Base-by-base conservation (phyloP, 352 stramenopile species). In the Globisporangium nagaii region DNA sequence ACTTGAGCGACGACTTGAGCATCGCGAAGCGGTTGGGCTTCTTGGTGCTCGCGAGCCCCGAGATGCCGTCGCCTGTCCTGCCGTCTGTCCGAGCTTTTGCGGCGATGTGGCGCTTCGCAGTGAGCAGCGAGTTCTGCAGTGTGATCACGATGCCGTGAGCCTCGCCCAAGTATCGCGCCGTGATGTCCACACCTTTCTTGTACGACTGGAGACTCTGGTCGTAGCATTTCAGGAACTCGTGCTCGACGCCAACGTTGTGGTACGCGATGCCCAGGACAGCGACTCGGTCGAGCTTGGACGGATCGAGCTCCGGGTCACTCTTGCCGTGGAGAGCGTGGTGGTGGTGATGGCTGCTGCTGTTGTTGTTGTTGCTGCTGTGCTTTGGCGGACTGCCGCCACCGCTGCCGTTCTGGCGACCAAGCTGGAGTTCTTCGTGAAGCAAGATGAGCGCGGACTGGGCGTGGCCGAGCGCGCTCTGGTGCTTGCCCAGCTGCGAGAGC, bases 201-300 rank as follows among this genome's bases (percentile, higher is more conserved):
- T 98, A 98, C 15, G 85, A 94, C 36, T 94, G 73, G 9, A 98
- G 41, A 45, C 83, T 95, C 19, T 92, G 66, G 44, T 97, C 85
- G 58, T 83, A 97, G 51, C 83, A 90, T 56, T 97, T 98, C 17
- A 98, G 70, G 56, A 98, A 98, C 56, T 98, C 93, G 43, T 98
- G 88, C 64, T 98, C 93, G 19, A 98, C 93, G 24, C 91, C 93
- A 36, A 97, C 88, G 55, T 98, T 98, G 60, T 98, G 93, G 65
- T 98, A 98, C 8, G 93, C 93, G 28, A 98, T 97, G 1, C 87
- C 89, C 12, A 98, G 66, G 2, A 98, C 93, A 10, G 93, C 90
- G 15, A 98, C 76, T 2, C 93, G 77, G 47, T 98, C 93, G 15
- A 90, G 67, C 36, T 94, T 89, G 11, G 72, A 68, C 1, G 70